Conservation (phyloP, 805 yeast genomes). For the Yamadazyma insecticola region DNA sequence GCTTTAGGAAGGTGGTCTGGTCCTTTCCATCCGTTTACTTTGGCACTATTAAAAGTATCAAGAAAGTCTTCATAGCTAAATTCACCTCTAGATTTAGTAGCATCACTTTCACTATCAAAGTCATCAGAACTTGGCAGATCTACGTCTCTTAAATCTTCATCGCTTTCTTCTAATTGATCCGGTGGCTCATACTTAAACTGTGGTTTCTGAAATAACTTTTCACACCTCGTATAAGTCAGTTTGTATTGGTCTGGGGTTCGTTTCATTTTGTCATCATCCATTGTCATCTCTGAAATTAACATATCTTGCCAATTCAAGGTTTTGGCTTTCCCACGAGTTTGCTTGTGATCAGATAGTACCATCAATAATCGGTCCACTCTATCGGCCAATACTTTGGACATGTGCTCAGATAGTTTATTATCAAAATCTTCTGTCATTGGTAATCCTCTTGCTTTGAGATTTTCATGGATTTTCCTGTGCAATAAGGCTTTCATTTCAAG, state of each 20-base stretch:
- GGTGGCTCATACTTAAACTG: conserved; percentile 21
- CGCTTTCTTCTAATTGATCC: conserved; percentile 4
- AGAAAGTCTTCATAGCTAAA: too few species aligned
- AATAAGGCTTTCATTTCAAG: conserved; percentile 11
- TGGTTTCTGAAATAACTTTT: conserved; percentile 20
- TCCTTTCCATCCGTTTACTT: too few species aligned
- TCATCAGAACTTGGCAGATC: background rate
- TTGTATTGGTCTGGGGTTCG: conserved; percentile 8
- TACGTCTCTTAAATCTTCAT: background rate
- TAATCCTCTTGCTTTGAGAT: conserved; percentile 1
- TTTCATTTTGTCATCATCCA: conserved; percentile 5
- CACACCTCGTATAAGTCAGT: conserved; percentile 19
- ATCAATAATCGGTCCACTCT: conserved; percentile 7
- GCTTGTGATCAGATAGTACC: conserved; percentile 4
- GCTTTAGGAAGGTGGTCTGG: background rate
- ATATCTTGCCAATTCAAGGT: conserved; percentile 26
- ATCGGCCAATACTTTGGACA: conserved; percentile 5
- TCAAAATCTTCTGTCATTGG: conserved; percentile 4
- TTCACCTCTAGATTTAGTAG: too few species aligned
- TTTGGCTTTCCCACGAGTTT: conserved; percentile 1
- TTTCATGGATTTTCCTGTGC: conserved; percentile 4
- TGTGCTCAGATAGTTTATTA: conserved; percentile 1
- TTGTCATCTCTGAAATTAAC: conserved; percentile 17
- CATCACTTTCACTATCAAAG: background rate
- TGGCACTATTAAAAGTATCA: too few species aligned